A percentile compares a stretch with the other conserved stretches of the same genome.
These are phyloP conservation scores for Tolypocladium album DNA, from an alignment of 2,329 filamentous ascomycete species.

Conservation along the genomic window DNA sequence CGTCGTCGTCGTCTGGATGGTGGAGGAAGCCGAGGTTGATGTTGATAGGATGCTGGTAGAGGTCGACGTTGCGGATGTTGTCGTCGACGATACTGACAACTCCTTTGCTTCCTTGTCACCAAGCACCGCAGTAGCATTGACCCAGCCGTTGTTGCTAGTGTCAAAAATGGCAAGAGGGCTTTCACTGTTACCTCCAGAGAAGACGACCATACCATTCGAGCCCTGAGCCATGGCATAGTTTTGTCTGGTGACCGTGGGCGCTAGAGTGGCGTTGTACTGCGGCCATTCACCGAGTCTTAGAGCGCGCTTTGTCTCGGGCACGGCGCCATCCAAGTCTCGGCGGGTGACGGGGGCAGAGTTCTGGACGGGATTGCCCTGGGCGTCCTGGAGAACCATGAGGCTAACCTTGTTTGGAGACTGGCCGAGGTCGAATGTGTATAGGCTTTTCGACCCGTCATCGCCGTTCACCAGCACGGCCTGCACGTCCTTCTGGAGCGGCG, in stretches of 20 bases:
- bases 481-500: slow-evolving; percentile 44
- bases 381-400: slow-evolving; percentile 55
- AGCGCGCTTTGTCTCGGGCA: slow-evolving; percentile 16
- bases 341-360: slow-evolving; percentile 31
- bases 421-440: slow-evolving; percentile 70
- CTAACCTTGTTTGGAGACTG: slow-evolving; percentile 65
- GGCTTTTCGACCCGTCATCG: slow-evolving; percentile 64
- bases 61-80: slow-evolving; percentile 13
- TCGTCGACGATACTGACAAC: slow-evolving; percentile 19
- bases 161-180: slow-evolving; percentile 70
- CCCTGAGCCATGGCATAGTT: slow-evolving; percentile 64
- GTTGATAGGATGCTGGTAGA: slow-evolving; percentile 8
- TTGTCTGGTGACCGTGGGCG: slow-evolving; percentile 50
- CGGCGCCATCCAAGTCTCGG: slow-evolving; percentile 14
- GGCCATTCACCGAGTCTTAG: slow-evolving; percentile 60
- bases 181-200: slow-evolving; percentile 62
- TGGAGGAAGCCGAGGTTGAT: slow-evolving; percentile 8
- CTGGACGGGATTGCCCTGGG: slow-evolving; percentile 42
- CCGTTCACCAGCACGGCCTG: slow-evolving; percentile 58
- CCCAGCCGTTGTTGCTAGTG: slow-evolving; percentile 64
- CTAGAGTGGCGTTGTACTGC: slow-evolving; percentile 63
- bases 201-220: slow-evolving; percentile 55
- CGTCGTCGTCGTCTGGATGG: slow-evolving; percentile 9
- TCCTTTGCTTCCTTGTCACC: slow-evolving; percentile 30
- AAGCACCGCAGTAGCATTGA: slow-evolving; percentile 58